phyloP scores from a whole-genome alignment of 805 yeast species.

The Yamadazyma scolyti region DNA sequence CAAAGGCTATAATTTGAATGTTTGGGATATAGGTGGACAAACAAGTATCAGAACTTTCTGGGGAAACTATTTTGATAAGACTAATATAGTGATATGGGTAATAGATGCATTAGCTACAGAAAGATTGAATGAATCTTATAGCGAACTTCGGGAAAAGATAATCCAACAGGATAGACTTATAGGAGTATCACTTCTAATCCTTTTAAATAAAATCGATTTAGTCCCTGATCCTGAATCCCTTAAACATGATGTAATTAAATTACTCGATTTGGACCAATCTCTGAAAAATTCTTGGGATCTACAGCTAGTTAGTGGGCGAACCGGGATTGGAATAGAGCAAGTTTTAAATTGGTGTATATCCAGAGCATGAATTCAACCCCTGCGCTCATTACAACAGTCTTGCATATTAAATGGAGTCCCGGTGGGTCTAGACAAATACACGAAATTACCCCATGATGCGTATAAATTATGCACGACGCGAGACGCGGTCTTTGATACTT shows the following conservation, averaged over 20 bases:
- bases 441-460: too few relatives aligned
- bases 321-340: slow-evolving; percentile 17
- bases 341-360: slow-evolving; percentile 7
- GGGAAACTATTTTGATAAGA: slow-evolving; percentile 85
- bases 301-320: slow-evolving; percentile 29
- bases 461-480: too few relatives aligned
- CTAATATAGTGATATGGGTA: slow-evolving; percentile 81
- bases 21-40: slow-evolving; percentile 87
- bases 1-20: slow-evolving; percentile 45
- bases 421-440: too few relatives aligned
- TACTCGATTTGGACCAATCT: slow-evolving; percentile 16
- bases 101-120: slow-evolving; percentile 63
- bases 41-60: slow-evolving; percentile 38
- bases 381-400: too few relatives aligned
- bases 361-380: too few relatives aligned
- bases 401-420: too few relatives aligned
- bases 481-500: too few relatives aligned
- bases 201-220: slow-evolving; percentile 74
- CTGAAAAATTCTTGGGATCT: slow-evolving; percentile 23
- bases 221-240: slow-evolving; percentile 22
- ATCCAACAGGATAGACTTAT: slow-evolving; percentile 63
- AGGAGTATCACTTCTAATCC: slow-evolving; percentile 64
- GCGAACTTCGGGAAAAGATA: slow-evolving; percentile 59
- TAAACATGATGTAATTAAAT: slow-evolving; percentile 3
- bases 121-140: slow-evolving; percentile 60